These are phyloP conservation scores for Marsdenia floribunda DNA, from an alignment of 257 asterid species.

Conservation along the genomic window DNA sequence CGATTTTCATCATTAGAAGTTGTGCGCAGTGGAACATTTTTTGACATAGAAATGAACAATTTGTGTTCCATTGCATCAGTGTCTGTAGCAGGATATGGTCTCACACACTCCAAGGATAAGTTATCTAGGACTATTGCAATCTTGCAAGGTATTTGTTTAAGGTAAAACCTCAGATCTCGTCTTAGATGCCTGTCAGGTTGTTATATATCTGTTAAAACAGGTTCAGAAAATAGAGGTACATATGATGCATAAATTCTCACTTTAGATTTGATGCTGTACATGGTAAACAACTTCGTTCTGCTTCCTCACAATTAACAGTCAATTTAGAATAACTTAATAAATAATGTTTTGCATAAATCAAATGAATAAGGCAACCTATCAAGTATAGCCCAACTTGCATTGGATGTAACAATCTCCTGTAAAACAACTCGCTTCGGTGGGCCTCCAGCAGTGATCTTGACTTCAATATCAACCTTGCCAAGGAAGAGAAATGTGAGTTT, in stretches of 20 bases:
- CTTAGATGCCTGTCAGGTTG: slow-evolving; percentile 51
- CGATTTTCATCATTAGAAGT: slow-evolving; percentile 28
- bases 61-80: slow-evolving; percentile 36
- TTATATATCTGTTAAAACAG: background rate
- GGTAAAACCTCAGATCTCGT: slow-evolving; percentile 55
- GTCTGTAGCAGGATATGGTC: slow-evolving; percentile 31
- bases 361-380: slow-evolving; percentile 44
- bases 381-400: slow-evolving; percentile 59
- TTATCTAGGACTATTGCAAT: slow-evolving; percentile 55
- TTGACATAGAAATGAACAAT: slow-evolving; percentile 44
- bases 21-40: slow-evolving; percentile 41
- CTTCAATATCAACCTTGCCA: slow-evolving; percentile 62
- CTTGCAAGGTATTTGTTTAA: slow-evolving; percentile 65
- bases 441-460: slow-evolving; percentile 64
- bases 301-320: background rate
- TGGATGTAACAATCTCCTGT: slow-evolving; percentile 45
- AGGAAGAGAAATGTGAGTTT: background rate
- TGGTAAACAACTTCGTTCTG: background rate
- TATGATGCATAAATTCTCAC: background rate
- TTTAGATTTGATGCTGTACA: background rate
- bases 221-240: background rate
- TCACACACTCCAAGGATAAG: slow-evolving; percentile 36
- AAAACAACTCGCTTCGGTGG: slow-evolving; percentile 44
- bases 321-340: background rate
- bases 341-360: background rate